Base-by-base conservation (phyloP, 345 rosid genomes). In the Bruguiera sexangula region DNA sequence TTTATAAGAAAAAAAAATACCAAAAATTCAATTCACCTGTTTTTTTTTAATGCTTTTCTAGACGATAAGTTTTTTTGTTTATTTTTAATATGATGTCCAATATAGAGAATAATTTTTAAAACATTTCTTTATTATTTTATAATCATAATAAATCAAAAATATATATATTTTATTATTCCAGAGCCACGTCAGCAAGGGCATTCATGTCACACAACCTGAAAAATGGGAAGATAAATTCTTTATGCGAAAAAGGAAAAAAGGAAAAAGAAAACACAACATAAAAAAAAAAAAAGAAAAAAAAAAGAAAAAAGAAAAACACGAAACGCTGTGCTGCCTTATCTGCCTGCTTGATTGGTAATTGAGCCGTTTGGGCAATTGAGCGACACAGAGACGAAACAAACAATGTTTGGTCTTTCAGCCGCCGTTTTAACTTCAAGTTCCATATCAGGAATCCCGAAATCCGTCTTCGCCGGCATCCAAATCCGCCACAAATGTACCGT, bases 331-430 rank as follows among this genome's bases (percentile, higher is more conserved):
- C 0, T 22, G 16, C 30, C 60, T 55, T 22, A 55, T 55, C 60
- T 55, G 9, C 60, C 22, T 34, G 7, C 37, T 34, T 8, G 37
- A 34, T 8, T 7, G 6, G 37, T 34, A 2, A 27, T 27, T 2
- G 29, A 13, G 50, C 4, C 11, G 1, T 8, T 22, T 4, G 60
- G 24, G 30, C 30, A 20, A 55, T 8, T 55, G 22, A 8, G 9
- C 29, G 39, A 16, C 22, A 22, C 15, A 22, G 15, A 29, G 62
- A 69, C 59, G 53, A 29, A 68, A 70, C 71, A 29, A 68, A 70
- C 71, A 55, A 90, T 89, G 98, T 69, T 85, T 79, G 76, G 87
- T 68, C 78, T 87, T 70, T 83, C 96, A 1, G 62, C 80, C 34
- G 62, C 82, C 46, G 63, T 72, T 70, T 61, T 79, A 65, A 78